Evolutionary conservation across 1,284 basidiomycete species (phyloP).

Genomic region (Puccinia hordei): DNA sequence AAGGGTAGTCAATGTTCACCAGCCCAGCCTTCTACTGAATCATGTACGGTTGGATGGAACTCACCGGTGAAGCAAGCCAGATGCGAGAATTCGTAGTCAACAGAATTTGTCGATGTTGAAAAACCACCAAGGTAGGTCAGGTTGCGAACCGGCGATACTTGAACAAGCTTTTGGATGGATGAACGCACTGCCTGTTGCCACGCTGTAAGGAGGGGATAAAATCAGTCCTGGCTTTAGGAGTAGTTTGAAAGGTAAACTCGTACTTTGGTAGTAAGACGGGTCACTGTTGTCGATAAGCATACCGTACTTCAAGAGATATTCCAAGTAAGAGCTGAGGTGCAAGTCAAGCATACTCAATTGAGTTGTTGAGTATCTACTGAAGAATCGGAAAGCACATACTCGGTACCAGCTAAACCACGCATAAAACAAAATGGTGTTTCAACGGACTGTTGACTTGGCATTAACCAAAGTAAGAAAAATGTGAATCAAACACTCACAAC

Average conservation of each 20-base stretch:
- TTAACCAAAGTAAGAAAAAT: too few species aligned
- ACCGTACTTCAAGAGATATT: conserved; percentile 49
- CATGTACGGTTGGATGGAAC: neutral
- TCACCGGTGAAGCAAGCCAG: conserved; percentile 47
- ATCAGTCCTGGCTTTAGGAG: neutral
- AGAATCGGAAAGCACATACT: conserved; percentile 4
- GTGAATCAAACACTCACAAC: conserved; percentile 2
- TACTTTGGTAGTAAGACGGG: conserved; percentile 34
- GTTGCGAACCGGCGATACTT: conserved; percentile 18
- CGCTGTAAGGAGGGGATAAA: neutral
- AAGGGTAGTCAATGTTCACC: neutral
- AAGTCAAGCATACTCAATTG: neutral
- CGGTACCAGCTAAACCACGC: conserved; percentile 25
- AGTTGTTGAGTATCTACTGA: neutral
- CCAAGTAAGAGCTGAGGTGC: conserved; percentile 39
- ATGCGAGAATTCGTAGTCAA: conserved; percentile 36
- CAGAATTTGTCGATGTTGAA: neutral
- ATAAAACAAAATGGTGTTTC: neutral
- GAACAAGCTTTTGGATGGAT: conserved; percentile 42
- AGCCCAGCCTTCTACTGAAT: neutral
- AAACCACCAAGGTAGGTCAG: conserved; percentile 38
- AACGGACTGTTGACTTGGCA: neutral
- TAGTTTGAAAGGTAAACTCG: neutral
- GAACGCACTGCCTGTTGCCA: conserved; percentile 47
- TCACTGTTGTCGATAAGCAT: conserved; percentile 42